Percentiles rank a stretch among this genome's conserved stretches.
These are phyloP conservation scores for Aspergillus nanangensis DNA, from an alignment of 495 filamentous ascomycete species.

Conservation along the genomic window DNA sequence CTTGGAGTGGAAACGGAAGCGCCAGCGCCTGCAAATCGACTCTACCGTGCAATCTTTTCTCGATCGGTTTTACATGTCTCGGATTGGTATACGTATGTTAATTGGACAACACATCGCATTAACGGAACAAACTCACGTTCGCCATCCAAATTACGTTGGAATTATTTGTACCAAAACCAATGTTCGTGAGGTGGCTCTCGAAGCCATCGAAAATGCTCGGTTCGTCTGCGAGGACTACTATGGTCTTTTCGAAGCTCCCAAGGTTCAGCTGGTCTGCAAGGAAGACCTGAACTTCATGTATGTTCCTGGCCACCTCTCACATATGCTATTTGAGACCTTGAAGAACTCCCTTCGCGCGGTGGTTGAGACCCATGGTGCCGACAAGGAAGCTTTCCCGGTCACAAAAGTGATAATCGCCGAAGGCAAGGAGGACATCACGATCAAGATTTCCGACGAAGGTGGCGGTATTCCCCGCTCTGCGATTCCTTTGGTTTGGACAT, in stretches of 20 bases:
- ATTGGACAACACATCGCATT: slow-evolving; percentile 97
- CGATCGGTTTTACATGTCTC: slow-evolving; percentile 99
- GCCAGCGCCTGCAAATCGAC: slow-evolving; percentile 97
- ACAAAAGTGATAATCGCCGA: slow-evolving; percentile 97
- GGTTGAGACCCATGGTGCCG: slow-evolving; percentile 90
- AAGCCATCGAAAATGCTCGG: slow-evolving; percentile 96
- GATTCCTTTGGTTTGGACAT: slow-evolving; percentile 97
- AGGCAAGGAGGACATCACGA: slow-evolving; percentile 96
- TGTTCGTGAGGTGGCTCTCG: slow-evolving; percentile 89
- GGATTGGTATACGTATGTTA: slow-evolving; percentile 98
- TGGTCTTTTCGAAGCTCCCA: slow-evolving; percentile 93
- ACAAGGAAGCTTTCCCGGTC: slow-evolving; percentile 91
- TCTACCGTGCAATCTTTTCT: slow-evolving; percentile 93
- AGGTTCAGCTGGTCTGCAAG: slow-evolving; percentile 92
- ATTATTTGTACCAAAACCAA: slow-evolving; percentile 99
- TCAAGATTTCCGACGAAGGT: slow-evolving; percentile 95
- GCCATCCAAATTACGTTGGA: slow-evolving; percentile 90
- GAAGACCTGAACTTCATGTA: slow-evolving; percentile 97
- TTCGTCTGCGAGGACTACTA: slow-evolving; percentile 99
- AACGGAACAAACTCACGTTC: slow-evolving; percentile 82
- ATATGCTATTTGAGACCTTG: slow-evolving; percentile 99
- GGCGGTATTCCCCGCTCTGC: slow-evolving; percentile 87
- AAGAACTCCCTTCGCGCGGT: slow-evolving; percentile 97
- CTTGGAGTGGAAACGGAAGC: slow-evolving; percentile 92
- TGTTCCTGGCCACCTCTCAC: slow-evolving; percentile 92